Conservation (phyloP, 805 yeast species). For the Torulaspora microellipsoides region DNA sequence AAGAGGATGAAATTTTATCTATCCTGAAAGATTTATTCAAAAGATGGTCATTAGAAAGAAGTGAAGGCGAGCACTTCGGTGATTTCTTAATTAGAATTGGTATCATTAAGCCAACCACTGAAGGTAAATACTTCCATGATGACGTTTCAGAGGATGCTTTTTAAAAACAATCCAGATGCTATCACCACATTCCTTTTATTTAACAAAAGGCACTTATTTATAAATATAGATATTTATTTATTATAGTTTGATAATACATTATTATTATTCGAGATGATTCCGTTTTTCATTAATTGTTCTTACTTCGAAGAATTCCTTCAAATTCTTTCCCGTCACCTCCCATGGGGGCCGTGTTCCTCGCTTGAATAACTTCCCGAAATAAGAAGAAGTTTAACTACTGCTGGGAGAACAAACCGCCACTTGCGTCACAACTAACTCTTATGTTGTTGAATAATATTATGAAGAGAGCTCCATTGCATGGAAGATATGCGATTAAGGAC, state of each 20-base stretch:
- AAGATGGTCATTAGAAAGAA: slow-evolving; percentile 89
- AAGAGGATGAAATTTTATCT: slow-evolving; percentile 80
- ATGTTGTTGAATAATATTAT: too few relatives aligned
- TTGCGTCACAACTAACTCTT: too few relatives aligned
- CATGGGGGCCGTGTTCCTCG: too few relatives aligned
- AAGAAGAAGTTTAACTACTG: too few relatives aligned
- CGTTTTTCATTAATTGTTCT: too few relatives aligned
- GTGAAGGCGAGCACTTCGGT: slow-evolving; percentile 91
- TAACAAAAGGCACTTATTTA: slow-evolving; percentile 3
- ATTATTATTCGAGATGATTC: too few relatives aligned
- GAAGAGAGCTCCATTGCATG: too few relatives aligned
- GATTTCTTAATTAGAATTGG: slow-evolving; percentile 86
- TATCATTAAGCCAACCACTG: slow-evolving; percentile 81
- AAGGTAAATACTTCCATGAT: slow-evolving; percentile 93
- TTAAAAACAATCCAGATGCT: slow-evolving; percentile 10
- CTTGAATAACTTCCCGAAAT: too few relatives aligned
- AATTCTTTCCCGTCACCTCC: too few relatives aligned
- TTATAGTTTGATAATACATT: background rate
- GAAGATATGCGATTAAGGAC: too few relatives aligned
- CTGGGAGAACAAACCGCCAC: too few relatives aligned
- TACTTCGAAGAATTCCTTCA: too few relatives aligned
- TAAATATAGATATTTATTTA: background rate
- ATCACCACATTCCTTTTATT: background rate
- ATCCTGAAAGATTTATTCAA: slow-evolving; percentile 82
- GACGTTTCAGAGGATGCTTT: slow-evolving; percentile 76